Percentiles rank a stretch among this genome's conserved stretches.
These are phyloP conservation scores for Colletotrichum plurivorum DNA, from an alignment of 2,329 filamentous ascomycete genomes.

Conservation along the genomic window DNA sequence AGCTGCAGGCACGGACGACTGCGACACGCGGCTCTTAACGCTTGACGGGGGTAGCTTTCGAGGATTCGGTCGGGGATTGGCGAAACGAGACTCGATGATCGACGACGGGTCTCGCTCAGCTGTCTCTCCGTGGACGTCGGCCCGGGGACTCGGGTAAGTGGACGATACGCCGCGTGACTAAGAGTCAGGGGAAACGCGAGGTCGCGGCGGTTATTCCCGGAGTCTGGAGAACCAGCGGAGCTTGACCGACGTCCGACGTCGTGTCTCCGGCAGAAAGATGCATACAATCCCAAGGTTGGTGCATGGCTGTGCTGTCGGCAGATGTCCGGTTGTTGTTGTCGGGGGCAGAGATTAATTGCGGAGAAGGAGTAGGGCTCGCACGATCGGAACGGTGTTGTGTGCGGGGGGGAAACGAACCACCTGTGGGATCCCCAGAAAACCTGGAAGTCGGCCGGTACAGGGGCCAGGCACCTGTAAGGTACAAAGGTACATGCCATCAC, in stretches of 20 bases:
- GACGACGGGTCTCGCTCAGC: slow-evolving; percentile 15
- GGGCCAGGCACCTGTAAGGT: background rate
- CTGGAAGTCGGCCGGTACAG: slow-evolving; percentile 9
- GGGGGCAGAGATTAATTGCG: slow-evolving; percentile 3
- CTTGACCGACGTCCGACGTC: slow-evolving; percentile 4
- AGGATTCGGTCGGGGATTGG: slow-evolving; percentile 2
- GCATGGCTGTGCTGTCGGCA: slow-evolving; percentile 12
- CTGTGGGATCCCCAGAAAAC: background rate
- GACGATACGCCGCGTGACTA: slow-evolving; percentile 8
- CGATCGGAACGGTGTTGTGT: slow-evolving; percentile 16
- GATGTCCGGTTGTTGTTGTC: slow-evolving; percentile 17
- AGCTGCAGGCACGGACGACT: slow-evolving; percentile 6
- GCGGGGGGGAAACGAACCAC: slow-evolving; percentile 13
- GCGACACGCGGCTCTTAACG: slow-evolving; percentile 32
- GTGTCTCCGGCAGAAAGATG: background rate
- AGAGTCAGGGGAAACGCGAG: background rate
- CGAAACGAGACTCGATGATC: slow-evolving; percentile 15
- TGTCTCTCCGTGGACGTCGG: background rate
- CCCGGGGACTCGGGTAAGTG: background rate
- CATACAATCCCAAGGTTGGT: background rate
- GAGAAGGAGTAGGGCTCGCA: slow-evolving; percentile 7
- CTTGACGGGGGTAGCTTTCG: background rate
- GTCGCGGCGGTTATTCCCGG: slow-evolving; percentile 23
- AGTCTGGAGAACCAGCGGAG: background rate
- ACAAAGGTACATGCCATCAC: no score